Conservation (phyloP, 108 stramenopile species). For the Skeletonema menzelii region DNA sequence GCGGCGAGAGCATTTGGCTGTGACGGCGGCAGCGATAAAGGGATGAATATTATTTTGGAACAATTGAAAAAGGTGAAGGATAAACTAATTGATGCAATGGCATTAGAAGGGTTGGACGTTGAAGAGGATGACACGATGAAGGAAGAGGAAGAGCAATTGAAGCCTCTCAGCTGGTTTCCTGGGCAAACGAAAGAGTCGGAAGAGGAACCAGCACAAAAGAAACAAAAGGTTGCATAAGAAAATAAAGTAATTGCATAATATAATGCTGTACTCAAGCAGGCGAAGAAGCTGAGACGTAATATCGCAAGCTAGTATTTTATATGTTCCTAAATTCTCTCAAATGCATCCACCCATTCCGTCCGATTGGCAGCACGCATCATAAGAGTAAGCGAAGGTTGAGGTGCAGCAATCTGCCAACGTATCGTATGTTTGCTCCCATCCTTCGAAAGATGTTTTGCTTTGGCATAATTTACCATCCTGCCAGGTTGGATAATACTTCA, state of each 20-base stretch:
- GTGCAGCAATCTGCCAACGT: neutral
- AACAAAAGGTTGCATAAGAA: conserved; percentile 10
- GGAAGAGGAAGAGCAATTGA: conserved; percentile 36
- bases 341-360: neutral
- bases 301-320: neutral
- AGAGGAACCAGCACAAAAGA: conserved; percentile 13
- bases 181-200: conserved; percentile 4
- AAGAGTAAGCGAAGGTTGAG: neutral
- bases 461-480: conserved; percentile 16
- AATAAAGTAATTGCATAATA: neutral
- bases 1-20: conserved; percentile 63
- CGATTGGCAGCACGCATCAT: neutral
- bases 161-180: conserved; percentile 50
- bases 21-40: conserved; percentile 9
- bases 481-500: conserved; percentile 28
- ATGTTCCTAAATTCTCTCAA: neutral
- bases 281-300: neutral
- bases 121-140: conserved; percentile 36
- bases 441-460: conserved; percentile 20
- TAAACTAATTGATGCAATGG: conserved; percentile 71
- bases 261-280: too few species aligned
- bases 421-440: conserved; percentile 14
- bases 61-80: conserved; percentile 67
- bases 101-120: conserved; percentile 78
- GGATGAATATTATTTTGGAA: conserved; percentile 18